Base-by-base conservation (phyloP, 331 rosid genomes). In the Rhamnella rubrinervis region DNA sequence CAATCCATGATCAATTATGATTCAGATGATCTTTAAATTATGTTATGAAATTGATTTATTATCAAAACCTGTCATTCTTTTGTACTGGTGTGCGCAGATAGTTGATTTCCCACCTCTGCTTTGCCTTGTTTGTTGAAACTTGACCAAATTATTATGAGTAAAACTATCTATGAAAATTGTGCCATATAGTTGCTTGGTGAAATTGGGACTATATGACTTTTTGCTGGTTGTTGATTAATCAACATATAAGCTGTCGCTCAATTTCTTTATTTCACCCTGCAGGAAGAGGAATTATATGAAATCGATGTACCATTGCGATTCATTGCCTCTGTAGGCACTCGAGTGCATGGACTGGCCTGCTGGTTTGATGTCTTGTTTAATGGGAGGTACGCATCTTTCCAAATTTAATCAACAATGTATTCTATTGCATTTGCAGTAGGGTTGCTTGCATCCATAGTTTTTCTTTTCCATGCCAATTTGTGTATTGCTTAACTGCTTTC, bases 331-430 rank as follows among this genome's bases (percentile, higher is more conserved):
- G 96, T 91, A 67, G 91, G 96, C 67, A 80, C 97, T 56, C 85
- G 99, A 87, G 92, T 95, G 66, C 99, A 95, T 82, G 99, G 99
- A 63, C 66, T 95, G 75, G 97, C 99, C 19, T 95, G 99, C 78
- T 95, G 99, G 99, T 95, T 95, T 63, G 99, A 95, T 78, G 99
- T 95, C 64, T 76, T 95, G 57, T 95, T 95, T 77, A 83, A 86
- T 77, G 99, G 99, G 70, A 89, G 99, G 99, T 95, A 83, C 77
- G 20, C 25, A 50, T 58, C 73, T 56, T 49, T 31, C 35, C 0
- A 6, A 58, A 60, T 77, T 57, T 23, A 47, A 6, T 40, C 73
- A 71, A 41, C 28, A 63, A 40, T 49, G 12, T 38, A 47, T 57
- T 18, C 21, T 40, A 46, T 25, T 67, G 10, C 26, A 53, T 64